Evolutionary conservation across 2,329 filamentous ascomycete species (phyloP), one percentile per base, ranked within the genome.

Genomic region (Sporothrix protearum): DNA sequence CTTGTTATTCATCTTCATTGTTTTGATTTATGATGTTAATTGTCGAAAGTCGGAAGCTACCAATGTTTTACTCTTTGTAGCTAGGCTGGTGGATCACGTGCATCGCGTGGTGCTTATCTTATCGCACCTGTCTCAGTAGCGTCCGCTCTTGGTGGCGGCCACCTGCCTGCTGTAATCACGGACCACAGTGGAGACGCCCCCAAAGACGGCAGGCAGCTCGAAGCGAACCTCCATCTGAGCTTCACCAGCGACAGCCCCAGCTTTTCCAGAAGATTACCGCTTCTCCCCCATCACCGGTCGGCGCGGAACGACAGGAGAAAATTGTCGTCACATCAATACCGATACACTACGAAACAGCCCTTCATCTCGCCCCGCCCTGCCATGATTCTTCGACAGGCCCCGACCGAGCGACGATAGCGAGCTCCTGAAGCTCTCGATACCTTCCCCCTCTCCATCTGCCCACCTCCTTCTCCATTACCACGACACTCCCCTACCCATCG

Each of bases 381-480:
- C 36, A 64, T 64, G 59, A 28, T 64, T 64, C 59, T 28, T 28
- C 59, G 36, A 64, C 59, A 16, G 59, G 45, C 59, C 25, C 49
- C 42, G 42, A 66, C 33, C 42, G 63, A 49, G 63, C 63, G 25
- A 63, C 36, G 59, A 63, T 63, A 63, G 42, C 42, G 63, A 64
- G 59, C 59, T 64, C 36, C 59, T 39, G n/a, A 51, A 63, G 59
- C 59, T 63, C 39, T 63, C 57, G 57, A 64, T 28, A 28, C 12
- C 22, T 9, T 66, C 12, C 25, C 25, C 36, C n/a, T n/a, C n/a
- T n/a, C n/a, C n/a, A n/a, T n/a, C n/a, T 16, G 4, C 42, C 42
- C 7, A 39, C 39, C 16, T 47, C 61, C 25, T 14, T 63, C 63
- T 61, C 16, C 19, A n/a, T n/a, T 28, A n/a, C 9, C 28, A 22